Percentiles rank a stretch among this genome's conserved stretches.
phyloP scores from a whole-genome alignment of 805 yeast species.

The Kuraishia capsulata region DNA sequence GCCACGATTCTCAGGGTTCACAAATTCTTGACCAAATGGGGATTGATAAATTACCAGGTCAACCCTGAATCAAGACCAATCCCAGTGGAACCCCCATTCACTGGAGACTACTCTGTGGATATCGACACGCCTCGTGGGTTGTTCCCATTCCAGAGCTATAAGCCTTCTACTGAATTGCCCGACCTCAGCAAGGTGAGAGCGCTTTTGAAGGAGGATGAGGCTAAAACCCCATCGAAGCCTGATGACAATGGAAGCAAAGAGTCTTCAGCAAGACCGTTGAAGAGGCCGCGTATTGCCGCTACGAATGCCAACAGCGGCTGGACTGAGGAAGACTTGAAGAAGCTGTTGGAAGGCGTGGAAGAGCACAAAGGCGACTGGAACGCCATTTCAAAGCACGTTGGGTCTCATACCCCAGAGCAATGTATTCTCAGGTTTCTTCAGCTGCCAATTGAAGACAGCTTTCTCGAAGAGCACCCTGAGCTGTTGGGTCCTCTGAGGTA shows the following conservation, averaged over 20 bases:
- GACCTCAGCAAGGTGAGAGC: conserved; percentile 19
- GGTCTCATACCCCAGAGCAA: conserved; percentile 63
- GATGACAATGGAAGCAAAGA: too few species aligned
- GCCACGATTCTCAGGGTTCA: conserved; percentile 82
- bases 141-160: conserved; percentile 83
- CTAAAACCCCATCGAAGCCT: not conserved
- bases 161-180: conserved; percentile 45
- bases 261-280: conserved; percentile 10
- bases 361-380: conserved; percentile 72
- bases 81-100: conserved; percentile 60
- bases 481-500: conserved; percentile 69
- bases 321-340: conserved; percentile 55
- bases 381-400: conserved; percentile 57
- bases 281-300: conserved; percentile 16
- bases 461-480: conserved; percentile 34
- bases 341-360: conserved; percentile 54
- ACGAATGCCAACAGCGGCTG: conserved; percentile 41
- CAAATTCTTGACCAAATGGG: conserved; percentile 83
- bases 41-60: conserved; percentile 86
- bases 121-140: conserved; percentile 88
- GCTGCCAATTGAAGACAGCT: conserved; percentile 75
- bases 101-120: conserved; percentile 68
- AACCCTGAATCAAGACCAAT: conserved; percentile 68
- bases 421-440: conserved; percentile 74
- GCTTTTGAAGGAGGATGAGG: conserved; percentile 5